phyloP scores from a whole-genome alignment of 2,329 filamentous ascomycete species.

The Colletotrichum lentis region DNA sequence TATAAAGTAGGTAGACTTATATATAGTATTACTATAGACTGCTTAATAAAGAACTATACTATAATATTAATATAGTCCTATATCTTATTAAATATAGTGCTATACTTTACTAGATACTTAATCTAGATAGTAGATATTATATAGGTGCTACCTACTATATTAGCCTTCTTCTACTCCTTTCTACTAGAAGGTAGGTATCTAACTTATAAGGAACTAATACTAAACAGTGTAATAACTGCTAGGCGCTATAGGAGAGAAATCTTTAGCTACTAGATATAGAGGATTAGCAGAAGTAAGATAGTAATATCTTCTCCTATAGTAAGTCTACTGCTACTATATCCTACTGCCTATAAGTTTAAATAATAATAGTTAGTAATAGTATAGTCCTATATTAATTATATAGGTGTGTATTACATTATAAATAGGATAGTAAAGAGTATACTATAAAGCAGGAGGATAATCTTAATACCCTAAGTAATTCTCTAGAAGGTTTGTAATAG shows the following conservation, averaged over 20 bases:
- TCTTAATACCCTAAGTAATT: not conserved
- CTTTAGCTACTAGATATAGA: constrained; percentile 36
- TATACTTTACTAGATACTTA: not conserved
- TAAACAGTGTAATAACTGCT: too few species aligned
- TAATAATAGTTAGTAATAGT: not conserved
- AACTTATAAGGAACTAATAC: not conserved
- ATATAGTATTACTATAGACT: not conserved
- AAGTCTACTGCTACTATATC: not conserved
- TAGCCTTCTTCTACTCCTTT: too few species aligned
- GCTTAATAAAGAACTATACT: constrained; percentile 1
- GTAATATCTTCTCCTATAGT: not conserved
- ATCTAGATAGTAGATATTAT: not conserved
- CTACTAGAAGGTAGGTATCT: too few species aligned
- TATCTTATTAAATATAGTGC: not conserved
- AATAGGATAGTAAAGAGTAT: constrained; percentile 1
- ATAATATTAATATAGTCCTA: not conserved
- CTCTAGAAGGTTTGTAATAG: not conserved
- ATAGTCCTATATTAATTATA: not conserved
- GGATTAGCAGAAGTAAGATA: not conserved
- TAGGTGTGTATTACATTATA: not conserved
- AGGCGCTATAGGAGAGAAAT: constrained; percentile 14
- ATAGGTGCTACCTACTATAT: not conserved
- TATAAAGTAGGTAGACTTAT: not conserved
- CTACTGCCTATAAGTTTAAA: not conserved
- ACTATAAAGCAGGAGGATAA: not conserved